Percentiles rank a stretch among this genome's conserved stretches.
phyloP scores from a whole-genome alignment of 1,284 basidiomycete species.

The Cryptococcus sp. region DNA sequence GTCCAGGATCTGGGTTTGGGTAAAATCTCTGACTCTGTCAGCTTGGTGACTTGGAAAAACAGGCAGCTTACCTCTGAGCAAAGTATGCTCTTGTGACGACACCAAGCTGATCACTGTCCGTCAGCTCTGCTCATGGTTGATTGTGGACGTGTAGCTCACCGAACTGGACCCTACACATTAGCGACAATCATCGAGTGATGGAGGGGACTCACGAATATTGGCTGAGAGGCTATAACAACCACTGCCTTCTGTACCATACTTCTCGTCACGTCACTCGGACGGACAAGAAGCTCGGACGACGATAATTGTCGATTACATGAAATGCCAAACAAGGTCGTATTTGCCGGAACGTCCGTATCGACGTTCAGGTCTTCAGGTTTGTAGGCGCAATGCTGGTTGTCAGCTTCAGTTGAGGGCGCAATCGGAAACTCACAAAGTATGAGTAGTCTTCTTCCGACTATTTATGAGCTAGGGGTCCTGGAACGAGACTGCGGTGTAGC shows the following conservation, averaged over 20 bases:
- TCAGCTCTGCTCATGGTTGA: not conserved
- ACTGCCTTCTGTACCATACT: constrained; percentile 98
- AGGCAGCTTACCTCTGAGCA: constrained; percentile 59
- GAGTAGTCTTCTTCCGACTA: constrained; percentile 93
- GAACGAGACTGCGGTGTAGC: constrained; percentile 23
- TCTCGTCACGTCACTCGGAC: constrained; percentile 82
- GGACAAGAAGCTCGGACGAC: constrained; percentile 71
- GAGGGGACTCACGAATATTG: constrained; percentile 60
- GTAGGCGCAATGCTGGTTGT: constrained; percentile 63
- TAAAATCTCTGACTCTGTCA: constrained; percentile 62
- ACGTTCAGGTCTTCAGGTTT: constrained; percentile 19
- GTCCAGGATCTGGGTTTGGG: constrained; percentile 72
- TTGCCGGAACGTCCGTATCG: constrained; percentile 39
- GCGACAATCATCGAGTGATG: not conserved
- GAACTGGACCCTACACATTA: constrained; percentile 38
- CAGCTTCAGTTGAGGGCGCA: constrained; percentile 47
- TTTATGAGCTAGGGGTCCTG: not conserved
- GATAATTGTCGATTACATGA: constrained; percentile 97
- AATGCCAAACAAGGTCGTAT: constrained; percentile 81
- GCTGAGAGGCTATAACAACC: constrained; percentile 85
- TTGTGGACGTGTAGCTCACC: constrained; percentile 10
- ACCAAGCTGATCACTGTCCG: constrained; percentile 77
- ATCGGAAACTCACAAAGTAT: constrained; percentile 73
- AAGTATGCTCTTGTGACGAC: constrained; percentile 90
- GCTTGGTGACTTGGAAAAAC: not conserved